Percentiles rank a stretch among this genome's conserved stretches.
Evolutionary conservation across 441 rosid species (phyloP).

Genomic region (Corymbia calophylla): DNA sequence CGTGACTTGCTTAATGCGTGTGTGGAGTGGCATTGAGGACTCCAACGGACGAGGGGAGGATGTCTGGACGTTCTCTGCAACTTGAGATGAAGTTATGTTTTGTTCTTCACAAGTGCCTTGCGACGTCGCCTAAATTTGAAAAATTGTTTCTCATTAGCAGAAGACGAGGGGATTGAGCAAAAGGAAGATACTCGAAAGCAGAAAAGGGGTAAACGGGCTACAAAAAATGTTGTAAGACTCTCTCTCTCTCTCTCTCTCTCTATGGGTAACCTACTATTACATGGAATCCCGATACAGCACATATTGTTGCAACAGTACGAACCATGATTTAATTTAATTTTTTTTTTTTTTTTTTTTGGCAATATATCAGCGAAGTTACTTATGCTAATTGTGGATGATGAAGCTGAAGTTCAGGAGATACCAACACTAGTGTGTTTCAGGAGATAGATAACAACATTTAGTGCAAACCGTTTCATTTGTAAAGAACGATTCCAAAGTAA

Average conservation of each 20-base stretch:
- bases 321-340: background rate
- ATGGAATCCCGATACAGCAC: background rate
- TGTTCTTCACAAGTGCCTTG: background rate
- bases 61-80: background rate
- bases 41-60: background rate
- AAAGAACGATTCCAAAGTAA: background rate
- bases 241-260: background rate
- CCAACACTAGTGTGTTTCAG: background rate
- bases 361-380: background rate
- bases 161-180: slow-evolving; percentile 40
- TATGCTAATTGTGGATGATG: background rate
- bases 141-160: slow-evolving; percentile 21
- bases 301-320: background rate
- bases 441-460: background rate
- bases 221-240: slow-evolving; percentile 29
- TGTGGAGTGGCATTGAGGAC: background rate
- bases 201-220: slow-evolving; percentile 29
- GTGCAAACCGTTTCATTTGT: background rate
- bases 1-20: background rate
- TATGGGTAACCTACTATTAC: background rate
- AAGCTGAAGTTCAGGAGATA: background rate
- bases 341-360: background rate
- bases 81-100: background rate
- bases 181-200: slow-evolving; percentile 47
- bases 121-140: background rate